phyloP scores from a whole-genome alignment of 2,329 filamentous ascomycete genomes.

The Colletotrichum cordylinicola region DNA sequence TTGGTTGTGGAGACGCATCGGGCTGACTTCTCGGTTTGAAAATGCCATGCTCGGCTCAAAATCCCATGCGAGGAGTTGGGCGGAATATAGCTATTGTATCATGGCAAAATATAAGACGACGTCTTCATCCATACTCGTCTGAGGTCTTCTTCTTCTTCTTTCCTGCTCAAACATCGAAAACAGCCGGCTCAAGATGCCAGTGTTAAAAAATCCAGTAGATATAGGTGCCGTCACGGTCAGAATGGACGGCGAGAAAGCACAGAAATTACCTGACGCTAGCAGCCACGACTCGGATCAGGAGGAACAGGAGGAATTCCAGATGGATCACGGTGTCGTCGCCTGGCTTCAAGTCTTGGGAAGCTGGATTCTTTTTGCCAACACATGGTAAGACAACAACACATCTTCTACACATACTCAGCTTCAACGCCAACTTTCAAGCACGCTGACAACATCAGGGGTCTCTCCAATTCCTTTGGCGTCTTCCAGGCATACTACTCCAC shows the following conservation, averaged over 20 bases:
- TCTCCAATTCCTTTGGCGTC: conserved; percentile 52
- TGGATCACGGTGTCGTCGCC: conserved; percentile 39
- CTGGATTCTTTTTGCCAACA: conserved; percentile 56
- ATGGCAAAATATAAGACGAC: neutral
- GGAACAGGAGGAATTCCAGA: neutral
- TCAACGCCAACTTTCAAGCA: neutral
- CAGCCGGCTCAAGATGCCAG: neutral
- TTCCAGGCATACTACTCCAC: conserved; percentile 59
- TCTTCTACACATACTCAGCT: neutral
- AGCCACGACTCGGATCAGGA: neutral
- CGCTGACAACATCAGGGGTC: conserved; percentile 36
- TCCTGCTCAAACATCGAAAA: neutral
- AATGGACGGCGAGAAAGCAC: neutral
- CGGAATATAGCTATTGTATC: neutral
- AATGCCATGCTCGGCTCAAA: neutral
- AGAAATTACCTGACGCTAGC: neutral
- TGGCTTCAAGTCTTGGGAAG: conserved; percentile 55
- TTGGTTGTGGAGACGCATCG: neutral
- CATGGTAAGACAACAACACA: conserved; percentile 22
- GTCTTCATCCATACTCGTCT: neutral
- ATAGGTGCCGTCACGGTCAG: neutral
- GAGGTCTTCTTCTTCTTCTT: neutral
- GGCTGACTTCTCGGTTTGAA: neutral
- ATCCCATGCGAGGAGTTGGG: neutral
- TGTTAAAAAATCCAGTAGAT: neutral